These are phyloP conservation scores for Xenoacremonium recifei DNA, from an alignment of 2,329 filamentous ascomycete genomes.

Conservation along the genomic window DNA sequence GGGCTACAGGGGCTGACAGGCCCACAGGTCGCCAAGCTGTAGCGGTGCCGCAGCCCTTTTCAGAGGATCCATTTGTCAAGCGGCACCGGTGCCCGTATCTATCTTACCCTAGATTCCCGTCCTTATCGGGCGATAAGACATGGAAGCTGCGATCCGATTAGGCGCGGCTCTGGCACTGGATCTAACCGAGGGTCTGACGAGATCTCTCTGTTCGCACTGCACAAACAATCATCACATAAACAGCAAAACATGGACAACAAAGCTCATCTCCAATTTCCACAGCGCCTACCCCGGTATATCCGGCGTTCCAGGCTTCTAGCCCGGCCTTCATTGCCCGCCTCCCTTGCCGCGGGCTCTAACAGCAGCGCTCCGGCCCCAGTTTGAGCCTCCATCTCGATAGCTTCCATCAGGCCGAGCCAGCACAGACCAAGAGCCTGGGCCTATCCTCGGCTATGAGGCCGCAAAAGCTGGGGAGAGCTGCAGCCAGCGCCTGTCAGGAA, in stretches of 20 bases:
- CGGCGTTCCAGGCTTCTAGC: not conserved
- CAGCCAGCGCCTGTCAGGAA: not conserved
- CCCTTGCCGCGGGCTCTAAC: not conserved
- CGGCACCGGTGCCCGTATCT: too few relatives aligned
- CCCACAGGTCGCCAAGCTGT: too few relatives aligned
- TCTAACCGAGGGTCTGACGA: too few relatives aligned
- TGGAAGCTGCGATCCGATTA: too few relatives aligned
- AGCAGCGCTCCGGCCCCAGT: not conserved
- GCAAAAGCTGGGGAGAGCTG: slow-evolving; percentile 1
- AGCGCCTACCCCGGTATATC: not conserved
- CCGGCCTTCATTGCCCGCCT: not conserved
- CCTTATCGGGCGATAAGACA: too few relatives aligned
- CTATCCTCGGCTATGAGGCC: slow-evolving; percentile 23
- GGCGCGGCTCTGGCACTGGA: too few relatives aligned
- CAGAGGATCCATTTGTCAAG: too few relatives aligned
- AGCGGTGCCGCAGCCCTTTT: too few relatives aligned
- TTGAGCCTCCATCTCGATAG: not conserved
- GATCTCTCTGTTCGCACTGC: too few relatives aligned
- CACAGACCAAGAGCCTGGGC: slow-evolving; percentile 27
- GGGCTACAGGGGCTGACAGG: not conserved
- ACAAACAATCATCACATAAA: too few relatives aligned
- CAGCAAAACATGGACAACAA: too few relatives aligned
- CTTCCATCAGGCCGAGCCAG: slow-evolving; percentile 26
- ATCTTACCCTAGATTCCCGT: too few relatives aligned
- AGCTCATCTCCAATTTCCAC: slow-evolving; percentile 7